These are phyloP conservation scores for Pythium vanterpoolii DNA, from an alignment of 352 stramenopile species.

Conservation along the genomic window DNA sequence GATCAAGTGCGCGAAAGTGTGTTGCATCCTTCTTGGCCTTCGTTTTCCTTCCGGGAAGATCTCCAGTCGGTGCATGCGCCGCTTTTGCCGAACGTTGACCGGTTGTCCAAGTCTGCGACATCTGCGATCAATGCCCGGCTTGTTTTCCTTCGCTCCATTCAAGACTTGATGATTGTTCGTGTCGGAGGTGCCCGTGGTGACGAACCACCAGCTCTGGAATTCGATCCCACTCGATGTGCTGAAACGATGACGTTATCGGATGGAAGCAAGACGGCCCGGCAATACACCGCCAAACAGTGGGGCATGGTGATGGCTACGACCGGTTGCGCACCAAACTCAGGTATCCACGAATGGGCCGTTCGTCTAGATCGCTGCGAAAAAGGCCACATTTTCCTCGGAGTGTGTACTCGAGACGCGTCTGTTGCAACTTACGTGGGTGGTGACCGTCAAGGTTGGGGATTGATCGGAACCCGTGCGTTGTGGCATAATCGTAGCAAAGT, in stretches of 20 bases:
- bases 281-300: conserved; percentile 90
- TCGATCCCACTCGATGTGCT: conserved; percentile 81
- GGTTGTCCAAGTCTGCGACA: conserved; percentile 22
- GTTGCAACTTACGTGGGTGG: conserved; percentile 87
- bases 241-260: conserved; percentile 89
- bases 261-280: conserved; percentile 78
- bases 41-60: conserved; percentile 55
- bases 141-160: conserved; percentile 70
- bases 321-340: conserved; percentile 77
- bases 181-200: conserved; percentile 69
- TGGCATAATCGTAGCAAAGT: conserved; percentile 90
- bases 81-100: conserved; percentile 60
- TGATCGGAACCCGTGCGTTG: conserved; percentile 85
- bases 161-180: conserved; percentile 84
- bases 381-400: conserved; percentile 87
- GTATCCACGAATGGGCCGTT: conserved; percentile 87
- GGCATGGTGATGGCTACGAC: conserved; percentile 88
- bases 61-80: conserved; percentile 67
- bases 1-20: conserved; percentile 71
- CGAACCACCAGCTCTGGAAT: conserved; percentile 78
- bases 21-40: conserved; percentile 45
- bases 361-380: conserved; percentile 87
- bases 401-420: conserved; percentile 83
- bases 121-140: conserved; percentile 41
- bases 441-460: conserved; percentile 84